Evolutionary conservation across 495 filamentous ascomycete species (phyloP), one percentile per base, ranked within the genome.

Genomic region (Tuber borchii): DNA sequence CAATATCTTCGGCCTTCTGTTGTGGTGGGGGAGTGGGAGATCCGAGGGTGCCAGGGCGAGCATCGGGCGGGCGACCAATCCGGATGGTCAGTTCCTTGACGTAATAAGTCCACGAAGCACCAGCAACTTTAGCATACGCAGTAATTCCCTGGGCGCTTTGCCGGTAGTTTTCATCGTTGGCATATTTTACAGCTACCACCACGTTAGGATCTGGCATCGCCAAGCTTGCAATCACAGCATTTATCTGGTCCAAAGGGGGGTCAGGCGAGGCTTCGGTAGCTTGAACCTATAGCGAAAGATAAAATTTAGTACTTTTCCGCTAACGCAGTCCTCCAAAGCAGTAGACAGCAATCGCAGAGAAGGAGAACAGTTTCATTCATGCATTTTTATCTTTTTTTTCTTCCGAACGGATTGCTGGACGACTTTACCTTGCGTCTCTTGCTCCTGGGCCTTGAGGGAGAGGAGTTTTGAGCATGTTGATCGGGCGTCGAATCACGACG

Each of bases 81-180:
- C 91, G 91, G 82, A 97, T 89, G 73, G 88, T 87, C 70, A 94
- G 87, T 42, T 89, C 90, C 77, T 91, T 92, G 77, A 98, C 90
- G 83, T 94, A 97, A 84, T 93, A 99, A 16, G 95, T 97, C 95
- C 95, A 99, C 81, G 93, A 91, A 73, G 90, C 88, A 46, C 94
- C 95, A 51, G 93, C 90, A 76, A 99, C 91, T 85, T 97, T 97
- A 22, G 95, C 95, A 84, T 94, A 99, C 31, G 96, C 95, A 80
- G 91, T 90, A 79, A 94, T 91, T 42, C 90, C 91, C 73, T 91
- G 88, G 56, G 86, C 87, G 73, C 90, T 90, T 77, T 92, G 89
- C 71, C 87, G 86, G 83, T 91, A 90, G 77, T 91, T 89, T 74
- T 93, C 87, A 73, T 86, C 84, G 82, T 93, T 97, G 70, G 90